These are phyloP conservation scores for Apiospora malaysiana DNA, from an alignment of 2,329 filamentous ascomycete species.

Conservation along the genomic window DNA sequence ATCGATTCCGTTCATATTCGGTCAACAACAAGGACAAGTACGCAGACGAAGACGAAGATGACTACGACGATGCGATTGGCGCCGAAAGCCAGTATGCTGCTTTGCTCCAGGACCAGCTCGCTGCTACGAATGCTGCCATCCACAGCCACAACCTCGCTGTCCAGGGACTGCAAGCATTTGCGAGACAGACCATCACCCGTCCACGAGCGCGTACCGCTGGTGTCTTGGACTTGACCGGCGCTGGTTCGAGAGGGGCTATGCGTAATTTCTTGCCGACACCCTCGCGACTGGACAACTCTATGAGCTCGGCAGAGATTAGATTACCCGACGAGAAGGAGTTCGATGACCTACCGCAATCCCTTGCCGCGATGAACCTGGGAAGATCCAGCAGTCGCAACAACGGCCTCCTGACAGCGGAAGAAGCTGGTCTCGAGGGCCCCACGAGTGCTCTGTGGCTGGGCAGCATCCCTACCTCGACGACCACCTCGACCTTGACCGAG, in stretches of 20 bases:
- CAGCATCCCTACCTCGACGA: slow-evolving; percentile 96
- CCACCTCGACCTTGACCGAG: slow-evolving; percentile 89
- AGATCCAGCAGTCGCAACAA: slow-evolving; percentile 70
- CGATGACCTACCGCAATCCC: slow-evolving; percentile 79
- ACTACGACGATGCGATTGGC: slow-evolving; percentile 64
- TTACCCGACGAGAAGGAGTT: slow-evolving; percentile 79
- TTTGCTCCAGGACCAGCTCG: slow-evolving; percentile 65
- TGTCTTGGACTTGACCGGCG: slow-evolving; percentile 75
- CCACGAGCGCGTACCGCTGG: slow-evolving; percentile 92
- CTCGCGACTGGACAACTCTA: slow-evolving; percentile 74
- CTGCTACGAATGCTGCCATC: slow-evolving; percentile 72
- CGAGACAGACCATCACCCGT: slow-evolving; percentile 79
- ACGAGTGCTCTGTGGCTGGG: slow-evolving; percentile 96
- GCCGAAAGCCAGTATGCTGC: slow-evolving; percentile 66
- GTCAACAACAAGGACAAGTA: slow-evolving; percentile 99
- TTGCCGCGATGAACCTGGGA: slow-evolving; percentile 79
- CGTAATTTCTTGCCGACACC: slow-evolving; percentile 78
- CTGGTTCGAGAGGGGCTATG: slow-evolving; percentile 57
- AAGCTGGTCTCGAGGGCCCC: slow-evolving; percentile 83
- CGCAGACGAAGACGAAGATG: slow-evolving; percentile 84
- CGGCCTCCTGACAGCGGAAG: slow-evolving; percentile 73
- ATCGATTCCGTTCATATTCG: slow-evolving; percentile 94
- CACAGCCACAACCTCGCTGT: slow-evolving; percentile 93
- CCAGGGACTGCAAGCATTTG: slow-evolving; percentile 73
- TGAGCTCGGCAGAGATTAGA: slow-evolving; percentile 77